A percentile compares a stretch with the other conserved stretches of the same genome.
Evolutionary conservation across 768 basidiomycete species (phyloP).

Genomic region (Mrakia gelida): DNA sequence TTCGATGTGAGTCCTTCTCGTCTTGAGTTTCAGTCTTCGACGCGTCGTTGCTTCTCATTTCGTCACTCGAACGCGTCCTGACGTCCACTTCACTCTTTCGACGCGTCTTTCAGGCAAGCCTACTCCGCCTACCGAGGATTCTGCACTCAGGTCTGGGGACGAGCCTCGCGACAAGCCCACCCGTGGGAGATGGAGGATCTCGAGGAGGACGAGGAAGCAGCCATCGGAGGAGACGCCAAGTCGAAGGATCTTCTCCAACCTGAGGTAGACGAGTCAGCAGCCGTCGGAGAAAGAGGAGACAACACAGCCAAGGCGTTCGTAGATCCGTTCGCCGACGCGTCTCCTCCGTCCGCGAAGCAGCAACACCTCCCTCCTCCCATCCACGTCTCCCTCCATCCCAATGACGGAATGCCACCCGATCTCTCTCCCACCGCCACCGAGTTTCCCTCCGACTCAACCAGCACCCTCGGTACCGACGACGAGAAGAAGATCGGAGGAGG

Average conservation of each 20-base stretch:
- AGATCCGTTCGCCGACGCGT: too few relatives aligned
- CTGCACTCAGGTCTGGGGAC: constrained; percentile 11
- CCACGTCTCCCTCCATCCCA: neutral
- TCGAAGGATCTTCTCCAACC: too few relatives aligned
- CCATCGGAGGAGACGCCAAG: neutral
- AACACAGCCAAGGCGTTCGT: neutral
- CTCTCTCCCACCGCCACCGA: neutral
- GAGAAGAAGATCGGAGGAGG: neutral
- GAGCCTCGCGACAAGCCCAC: neutral
- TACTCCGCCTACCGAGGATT: constrained; percentile 3
- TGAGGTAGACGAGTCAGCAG: neutral
- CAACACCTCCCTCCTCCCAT: neutral
- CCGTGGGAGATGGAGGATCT: constrained; percentile 15
- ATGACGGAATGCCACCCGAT: neutral
- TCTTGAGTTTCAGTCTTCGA: neutral
- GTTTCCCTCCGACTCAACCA: neutral
- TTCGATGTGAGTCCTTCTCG: neutral
- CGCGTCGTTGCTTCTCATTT: neutral
- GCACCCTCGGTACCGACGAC: neutral
- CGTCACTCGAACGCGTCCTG: neutral
- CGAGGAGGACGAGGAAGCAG: constrained; percentile 1
- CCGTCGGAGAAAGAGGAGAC: neutral
- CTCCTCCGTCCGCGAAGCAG: neutral
- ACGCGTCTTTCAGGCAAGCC: neutral
- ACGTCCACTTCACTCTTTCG: neutral